phyloP scores from a whole-genome alignment of 768 basidiomycete species.

The Baorangia bicolor region DNA sequence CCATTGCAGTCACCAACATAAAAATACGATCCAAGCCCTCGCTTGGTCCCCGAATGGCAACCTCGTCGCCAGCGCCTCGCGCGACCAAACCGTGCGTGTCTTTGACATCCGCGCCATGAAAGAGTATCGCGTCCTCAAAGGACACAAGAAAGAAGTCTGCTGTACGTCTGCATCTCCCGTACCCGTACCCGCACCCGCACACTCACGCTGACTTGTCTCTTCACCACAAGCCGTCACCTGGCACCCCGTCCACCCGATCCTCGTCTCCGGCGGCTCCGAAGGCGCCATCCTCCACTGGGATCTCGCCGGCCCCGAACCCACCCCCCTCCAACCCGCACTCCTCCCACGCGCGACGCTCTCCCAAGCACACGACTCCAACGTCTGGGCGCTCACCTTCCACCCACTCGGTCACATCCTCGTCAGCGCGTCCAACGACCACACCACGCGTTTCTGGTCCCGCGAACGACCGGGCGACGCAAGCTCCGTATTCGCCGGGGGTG shows the following conservation, averaged over 20 bases:
- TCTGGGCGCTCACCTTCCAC: slow-evolving; percentile 95
- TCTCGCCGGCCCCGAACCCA: slow-evolving; percentile 60
- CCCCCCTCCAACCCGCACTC: slow-evolving; percentile 38
- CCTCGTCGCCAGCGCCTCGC: slow-evolving; percentile 89
- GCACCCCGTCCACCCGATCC: slow-evolving; percentile 92
- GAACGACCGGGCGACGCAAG: slow-evolving; percentile 82
- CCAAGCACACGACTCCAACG: slow-evolving; percentile 97
- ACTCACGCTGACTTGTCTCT: background rate
- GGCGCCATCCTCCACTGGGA: slow-evolving; percentile 96
- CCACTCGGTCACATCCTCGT: slow-evolving; percentile 94
- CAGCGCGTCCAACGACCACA: slow-evolving; percentile 96
- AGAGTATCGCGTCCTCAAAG: slow-evolving; percentile 86
- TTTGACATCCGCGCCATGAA: slow-evolving; percentile 99
- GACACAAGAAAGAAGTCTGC: slow-evolving; percentile 98
- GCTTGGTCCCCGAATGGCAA: slow-evolving; percentile 96
- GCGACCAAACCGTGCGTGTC: slow-evolving; percentile 92
- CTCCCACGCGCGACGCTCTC: slow-evolving; percentile 80
- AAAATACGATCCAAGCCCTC: slow-evolving; percentile 93
- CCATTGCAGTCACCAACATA: slow-evolving; percentile 82
- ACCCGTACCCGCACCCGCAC: background rate
- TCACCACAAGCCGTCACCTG: slow-evolving; percentile 73
- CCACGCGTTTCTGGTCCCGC: slow-evolving; percentile 97
- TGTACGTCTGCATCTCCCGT: slow-evolving; percentile 54
- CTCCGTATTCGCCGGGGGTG: slow-evolving; percentile 77
- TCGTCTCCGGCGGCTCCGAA: slow-evolving; percentile 93